Conservation (phyloP, 768 basidiomycete species). For the Lyophyllum decastes region DNA sequence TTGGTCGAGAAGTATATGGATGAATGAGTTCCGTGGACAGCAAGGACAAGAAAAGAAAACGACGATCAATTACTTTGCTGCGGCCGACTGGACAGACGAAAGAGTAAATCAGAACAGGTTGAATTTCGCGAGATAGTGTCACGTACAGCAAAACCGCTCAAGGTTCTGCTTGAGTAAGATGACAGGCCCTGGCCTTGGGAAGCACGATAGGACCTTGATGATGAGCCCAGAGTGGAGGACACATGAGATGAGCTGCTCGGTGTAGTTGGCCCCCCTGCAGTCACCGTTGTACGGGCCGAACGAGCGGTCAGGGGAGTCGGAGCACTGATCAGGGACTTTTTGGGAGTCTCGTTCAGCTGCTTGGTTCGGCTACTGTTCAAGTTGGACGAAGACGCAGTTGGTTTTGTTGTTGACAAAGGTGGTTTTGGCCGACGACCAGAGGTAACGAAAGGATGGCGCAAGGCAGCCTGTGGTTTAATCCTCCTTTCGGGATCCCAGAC, state of each 20-base stretch:
- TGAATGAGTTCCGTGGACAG: conserved; percentile 22
- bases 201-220: conserved; percentile 65
- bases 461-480: conserved; percentile 89
- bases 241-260: conserved; percentile 56
- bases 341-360: conserved; percentile 67
- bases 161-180: conserved; percentile 73
- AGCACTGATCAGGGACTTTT: conserved; percentile 88
- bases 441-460: conserved; percentile 89
- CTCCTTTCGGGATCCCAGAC: conserved; percentile 97
- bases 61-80: conserved; percentile 35
- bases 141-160: conserved; percentile 72
- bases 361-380: conserved; percentile 55
- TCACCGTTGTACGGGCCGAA: conserved; percentile 52
- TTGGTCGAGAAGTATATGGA: conserved; percentile 20
- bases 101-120: conserved; percentile 11
- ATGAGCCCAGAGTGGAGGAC: conserved; percentile 53
- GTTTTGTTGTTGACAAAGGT: conserved; percentile 48
- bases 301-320: conserved; percentile 88
- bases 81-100: conserved; percentile 37
- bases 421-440: conserved; percentile 60
- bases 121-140: not conserved
- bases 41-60: conserved; percentile 19
- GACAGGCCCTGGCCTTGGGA: conserved; percentile 72
- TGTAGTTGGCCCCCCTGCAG: conserved; percentile 55
- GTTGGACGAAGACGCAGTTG: conserved; percentile 59